phyloP scores from a whole-genome alignment of 345 rosid species.

The Nasturtium officinale region DNA sequence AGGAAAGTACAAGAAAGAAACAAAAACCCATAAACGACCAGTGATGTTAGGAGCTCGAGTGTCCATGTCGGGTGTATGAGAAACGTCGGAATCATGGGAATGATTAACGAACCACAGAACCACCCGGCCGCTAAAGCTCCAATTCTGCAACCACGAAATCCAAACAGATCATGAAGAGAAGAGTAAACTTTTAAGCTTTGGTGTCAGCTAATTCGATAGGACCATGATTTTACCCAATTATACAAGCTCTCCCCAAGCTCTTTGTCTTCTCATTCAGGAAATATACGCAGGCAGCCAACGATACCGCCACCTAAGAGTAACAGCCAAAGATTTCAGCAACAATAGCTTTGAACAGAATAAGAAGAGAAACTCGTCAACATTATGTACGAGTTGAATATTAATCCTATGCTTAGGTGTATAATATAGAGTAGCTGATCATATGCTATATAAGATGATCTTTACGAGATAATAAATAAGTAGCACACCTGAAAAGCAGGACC shows the following conservation, averaged over 20 bases:
- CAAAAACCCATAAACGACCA: conserved; percentile 76
- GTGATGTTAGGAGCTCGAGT: conserved; percentile 88
- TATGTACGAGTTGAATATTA: neutral
- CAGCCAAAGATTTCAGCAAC: neutral
- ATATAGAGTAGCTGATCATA: neutral
- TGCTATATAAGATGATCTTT: neutral
- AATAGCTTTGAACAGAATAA: neutral
- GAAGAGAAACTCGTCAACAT: neutral
- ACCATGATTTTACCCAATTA: conserved; percentile 59
- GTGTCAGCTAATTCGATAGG: conserved; percentile 5
- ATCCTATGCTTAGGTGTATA: neutral
- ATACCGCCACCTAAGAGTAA: conserved; percentile 80
- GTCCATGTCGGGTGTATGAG: conserved; percentile 86
- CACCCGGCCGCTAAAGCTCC: conserved; percentile 87
- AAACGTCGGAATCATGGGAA: conserved; percentile 81
- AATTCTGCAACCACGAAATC: conserved; percentile 50
- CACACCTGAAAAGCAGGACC: conserved; percentile 99
- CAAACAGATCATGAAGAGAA: neutral
- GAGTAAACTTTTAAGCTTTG: neutral
- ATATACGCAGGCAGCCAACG: conserved; percentile 92
- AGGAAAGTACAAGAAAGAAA: conserved; percentile 88
- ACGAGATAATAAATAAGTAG: conserved; percentile 11
- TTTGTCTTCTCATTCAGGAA: conserved; percentile 92
- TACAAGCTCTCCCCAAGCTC: conserved; percentile 79
- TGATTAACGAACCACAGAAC: conserved; percentile 74